Base-by-base conservation (phyloP, 2,329 filamentous ascomycete species). In the Sporothrix pseudoabietina region DNA sequence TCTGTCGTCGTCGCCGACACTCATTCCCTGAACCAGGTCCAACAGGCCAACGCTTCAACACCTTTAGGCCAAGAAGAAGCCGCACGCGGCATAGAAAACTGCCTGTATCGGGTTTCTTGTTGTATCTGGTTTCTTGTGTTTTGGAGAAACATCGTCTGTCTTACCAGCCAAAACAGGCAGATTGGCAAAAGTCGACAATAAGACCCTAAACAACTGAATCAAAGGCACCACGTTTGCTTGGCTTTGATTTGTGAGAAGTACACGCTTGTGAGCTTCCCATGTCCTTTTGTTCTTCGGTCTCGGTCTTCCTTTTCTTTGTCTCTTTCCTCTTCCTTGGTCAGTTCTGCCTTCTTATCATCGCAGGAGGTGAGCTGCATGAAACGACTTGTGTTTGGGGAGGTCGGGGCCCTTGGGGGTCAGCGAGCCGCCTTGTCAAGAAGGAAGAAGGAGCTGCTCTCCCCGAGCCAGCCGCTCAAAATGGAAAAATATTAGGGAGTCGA, bases 361-460 rank as follows among this genome's bases (percentile, higher is more conserved):
- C 59, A 72, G 68, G 52, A 70, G 49, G 32, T 63, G 35, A 59
- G 39, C 39, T 49, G 22, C 55, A 59, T 74, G 73, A 74, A 74
- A 74, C 73, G 65, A 71, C 61, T 35, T 55, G 70, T 65, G 73
- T 74, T 74, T 74, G 26, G 54, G 69, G 57, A 39, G 22, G 32
- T 55, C 39, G 55, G 61, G 61, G 39, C 7, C 14, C 39, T 35
- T 52, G 22, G 26, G 35, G 35, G 44, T 19, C 54, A 30, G 16
- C n/a, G 54, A 44, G 39, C 41, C 39, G 47, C 30, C 22, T 14
- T 66, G n/a, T 16, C 3, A 19, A 49, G 41, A 4, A 22, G 47
- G 10, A 19, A 19, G 32, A 12, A 22, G 35, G 39, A 41, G 19
- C 47, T 26, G 52, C 8, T 26, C 5, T 19, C 52, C 16, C 35